These are phyloP conservation scores for Aspergillus piperis DNA, from an alignment of 2,329 filamentous ascomycete species.

Conservation along the genomic window DNA sequence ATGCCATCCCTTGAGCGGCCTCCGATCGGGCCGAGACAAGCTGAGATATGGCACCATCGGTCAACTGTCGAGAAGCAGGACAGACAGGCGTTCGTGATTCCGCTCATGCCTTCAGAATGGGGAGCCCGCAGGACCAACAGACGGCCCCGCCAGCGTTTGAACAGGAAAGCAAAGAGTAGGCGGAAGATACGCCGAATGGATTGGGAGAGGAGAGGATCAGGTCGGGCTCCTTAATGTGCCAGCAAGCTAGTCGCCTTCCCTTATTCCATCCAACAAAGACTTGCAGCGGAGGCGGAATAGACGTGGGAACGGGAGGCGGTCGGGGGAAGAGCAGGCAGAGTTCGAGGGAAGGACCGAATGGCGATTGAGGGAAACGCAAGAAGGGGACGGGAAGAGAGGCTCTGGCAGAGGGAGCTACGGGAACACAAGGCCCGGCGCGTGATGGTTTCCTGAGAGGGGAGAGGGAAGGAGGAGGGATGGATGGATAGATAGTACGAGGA, in stretches of 20 bases:
- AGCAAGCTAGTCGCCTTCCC: not conserved
- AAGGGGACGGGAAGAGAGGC: conserved; percentile 5
- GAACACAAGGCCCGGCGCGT: not conserved
- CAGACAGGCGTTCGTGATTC: conserved; percentile 43
- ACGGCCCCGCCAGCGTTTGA: conserved; percentile 26
- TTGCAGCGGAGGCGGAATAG: conserved; percentile 2
- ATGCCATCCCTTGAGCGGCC: conserved; percentile 77
- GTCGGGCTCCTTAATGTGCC: conserved; percentile 12
- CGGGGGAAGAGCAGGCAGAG: conserved; percentile 11
- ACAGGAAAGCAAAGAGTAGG: conserved; percentile 18
- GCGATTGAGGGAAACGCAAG: not conserved
- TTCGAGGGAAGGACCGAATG: conserved; percentile 11
- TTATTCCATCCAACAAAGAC: conserved; percentile 11
- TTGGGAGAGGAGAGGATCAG: conserved; percentile 7
- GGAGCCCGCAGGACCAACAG: conserved; percentile 33
- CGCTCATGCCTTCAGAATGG: conserved; percentile 37
- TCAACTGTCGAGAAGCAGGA: conserved; percentile 45
- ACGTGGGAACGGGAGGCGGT: not conserved
- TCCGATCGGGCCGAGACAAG: conserved; percentile 47
- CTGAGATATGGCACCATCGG: conserved; percentile 48
- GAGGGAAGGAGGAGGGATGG: not conserved
- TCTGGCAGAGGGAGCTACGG: not conserved
- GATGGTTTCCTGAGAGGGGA: not conserved
- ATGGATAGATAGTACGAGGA: not conserved
- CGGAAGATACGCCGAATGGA: conserved; percentile 5